These are phyloP conservation scores for Backusella tuberculispora DNA, from an alignment of 192 early-diverging fungal genomes.

Conservation along the genomic window DNA sequence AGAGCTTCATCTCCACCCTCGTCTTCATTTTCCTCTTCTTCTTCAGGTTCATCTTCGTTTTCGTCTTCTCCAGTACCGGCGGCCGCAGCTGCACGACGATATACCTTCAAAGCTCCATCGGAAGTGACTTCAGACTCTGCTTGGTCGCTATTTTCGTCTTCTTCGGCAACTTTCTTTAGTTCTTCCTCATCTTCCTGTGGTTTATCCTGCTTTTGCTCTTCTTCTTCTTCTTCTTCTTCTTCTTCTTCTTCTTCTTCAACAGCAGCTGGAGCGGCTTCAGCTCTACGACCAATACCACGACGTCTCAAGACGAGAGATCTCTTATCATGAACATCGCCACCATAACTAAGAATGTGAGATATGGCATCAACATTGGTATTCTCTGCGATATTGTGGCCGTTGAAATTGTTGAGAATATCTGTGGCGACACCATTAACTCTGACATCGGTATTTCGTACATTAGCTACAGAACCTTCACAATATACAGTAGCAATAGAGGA, in stretches of 20 bases:
- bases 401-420: neutral
- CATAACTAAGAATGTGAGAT: neutral
- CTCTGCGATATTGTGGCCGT: neutral
- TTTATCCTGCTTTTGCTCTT: neutral
- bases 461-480: neutral
- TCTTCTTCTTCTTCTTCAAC: neutral
- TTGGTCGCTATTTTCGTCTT: too few species aligned
- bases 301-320: neutral
- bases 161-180: too few species aligned
- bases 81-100: too few species aligned
- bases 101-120: too few species aligned
- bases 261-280: neutral
- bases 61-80: too few species aligned
- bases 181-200: too few species aligned
- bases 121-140: too few species aligned
- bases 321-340: neutral
- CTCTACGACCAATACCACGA: neutral
- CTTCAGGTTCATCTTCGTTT: neutral
- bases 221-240: conserved; percentile 7
- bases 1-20: too few species aligned
- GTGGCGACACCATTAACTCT: fast-evolving
- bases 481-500: neutral
- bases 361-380: neutral
- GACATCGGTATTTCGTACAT: too few species aligned
- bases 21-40: neutral